Evolutionary conservation across 352 stramenopile species (phyloP).

Genomic region (Pythium insidiosum): DNA sequence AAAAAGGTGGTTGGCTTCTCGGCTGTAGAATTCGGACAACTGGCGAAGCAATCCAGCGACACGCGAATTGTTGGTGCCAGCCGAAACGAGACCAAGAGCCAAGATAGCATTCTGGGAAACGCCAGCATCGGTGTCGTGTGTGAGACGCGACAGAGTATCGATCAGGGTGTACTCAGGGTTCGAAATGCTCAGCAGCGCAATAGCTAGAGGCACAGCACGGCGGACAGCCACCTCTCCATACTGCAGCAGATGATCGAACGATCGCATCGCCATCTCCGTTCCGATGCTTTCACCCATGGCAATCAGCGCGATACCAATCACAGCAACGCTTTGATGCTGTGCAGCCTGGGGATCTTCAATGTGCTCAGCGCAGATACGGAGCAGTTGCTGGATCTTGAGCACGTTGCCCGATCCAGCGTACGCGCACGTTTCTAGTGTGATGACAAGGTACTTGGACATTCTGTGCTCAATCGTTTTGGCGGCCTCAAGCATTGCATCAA

Average conservation of each 20-base stretch:
- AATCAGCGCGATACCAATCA: constrained; percentile 97
- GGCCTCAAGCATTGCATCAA: constrained; percentile 98
- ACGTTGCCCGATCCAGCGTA: constrained; percentile 99
- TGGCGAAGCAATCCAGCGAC: constrained; percentile 96
- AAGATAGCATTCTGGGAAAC: constrained; percentile 98
- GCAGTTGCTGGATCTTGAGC: constrained; percentile 96
- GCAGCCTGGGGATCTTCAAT: constrained; percentile 76
- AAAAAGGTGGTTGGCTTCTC: constrained; percentile 97
- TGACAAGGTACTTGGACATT: constrained; percentile 95
- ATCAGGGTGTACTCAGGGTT: constrained; percentile 95
- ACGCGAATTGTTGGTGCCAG: constrained; percentile 99
- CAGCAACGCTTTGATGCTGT: constrained; percentile 91
- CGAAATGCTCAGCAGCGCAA: constrained; percentile 95
- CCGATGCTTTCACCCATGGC: constrained; percentile 97
- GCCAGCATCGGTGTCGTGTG: constrained; percentile 95
- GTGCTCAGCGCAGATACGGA: constrained; percentile 97
- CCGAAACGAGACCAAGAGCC: constrained; percentile 93
- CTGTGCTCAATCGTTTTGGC: constrained; percentile 97
- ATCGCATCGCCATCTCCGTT: constrained; percentile 97
- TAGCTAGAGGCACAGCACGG: constrained; percentile 94
- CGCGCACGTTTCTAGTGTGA: constrained; percentile 97
- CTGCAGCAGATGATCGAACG: constrained; percentile 99
- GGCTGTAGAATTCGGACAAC: constrained; percentile 97
- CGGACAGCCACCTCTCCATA: constrained; percentile 98
- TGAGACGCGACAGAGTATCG: constrained; percentile 97